Evolutionary conservation across 1,284 basidiomycete genomes (phyloP).

Genomic region (Apiotrichum porosum): DNA sequence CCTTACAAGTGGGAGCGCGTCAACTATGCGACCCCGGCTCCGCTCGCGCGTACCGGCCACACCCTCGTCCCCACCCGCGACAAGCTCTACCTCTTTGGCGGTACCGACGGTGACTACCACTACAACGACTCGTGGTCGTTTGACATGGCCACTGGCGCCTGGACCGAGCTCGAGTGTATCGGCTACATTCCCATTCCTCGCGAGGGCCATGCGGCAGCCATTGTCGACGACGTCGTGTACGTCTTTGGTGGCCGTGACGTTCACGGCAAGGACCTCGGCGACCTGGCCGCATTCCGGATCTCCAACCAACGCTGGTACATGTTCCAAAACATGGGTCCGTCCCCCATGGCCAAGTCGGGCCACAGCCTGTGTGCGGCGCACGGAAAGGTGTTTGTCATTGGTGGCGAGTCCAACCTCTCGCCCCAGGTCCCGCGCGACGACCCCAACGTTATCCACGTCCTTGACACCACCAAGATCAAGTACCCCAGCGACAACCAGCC

Average conservation of each 20-base stretch:
- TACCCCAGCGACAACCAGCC: slow-evolving; percentile 60
- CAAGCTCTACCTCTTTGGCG: slow-evolving; percentile 90
- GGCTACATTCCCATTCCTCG: slow-evolving; percentile 95
- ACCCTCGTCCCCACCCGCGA: slow-evolving; percentile 80
- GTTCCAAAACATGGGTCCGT: slow-evolving; percentile 99
- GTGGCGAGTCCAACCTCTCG: slow-evolving; percentile 70
- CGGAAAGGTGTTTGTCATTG: slow-evolving; percentile 83
- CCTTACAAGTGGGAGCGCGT: slow-evolving; percentile 64
- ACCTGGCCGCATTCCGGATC: slow-evolving; percentile 95
- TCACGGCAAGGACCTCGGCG: slow-evolving; percentile 91
- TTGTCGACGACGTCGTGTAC: slow-evolving; percentile 98
- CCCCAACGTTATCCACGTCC: slow-evolving; percentile 73
- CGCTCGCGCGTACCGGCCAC: slow-evolving; percentile 75
- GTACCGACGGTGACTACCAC: slow-evolving; percentile 96
- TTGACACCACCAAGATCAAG: slow-evolving; percentile 93
- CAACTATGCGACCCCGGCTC: slow-evolving; percentile 11
- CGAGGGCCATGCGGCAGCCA: slow-evolving; percentile 92
- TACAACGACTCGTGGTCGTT: slow-evolving; percentile 99
- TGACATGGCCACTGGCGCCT: slow-evolving; percentile 72
- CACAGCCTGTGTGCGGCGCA: slow-evolving; percentile 92
- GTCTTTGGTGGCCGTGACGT: slow-evolving; percentile 96
- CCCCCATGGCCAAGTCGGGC: slow-evolving; percentile 83
- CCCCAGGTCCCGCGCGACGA: slow-evolving; percentile 63
- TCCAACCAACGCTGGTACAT: slow-evolving; percentile 83
- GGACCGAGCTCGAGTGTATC: slow-evolving; percentile 93